Percentiles rank a stretch among this genome's conserved stretches.
These are phyloP conservation scores for Globisporangium perplexum DNA, from an alignment of 352 stramenopile species.

Conservation along the genomic window DNA sequence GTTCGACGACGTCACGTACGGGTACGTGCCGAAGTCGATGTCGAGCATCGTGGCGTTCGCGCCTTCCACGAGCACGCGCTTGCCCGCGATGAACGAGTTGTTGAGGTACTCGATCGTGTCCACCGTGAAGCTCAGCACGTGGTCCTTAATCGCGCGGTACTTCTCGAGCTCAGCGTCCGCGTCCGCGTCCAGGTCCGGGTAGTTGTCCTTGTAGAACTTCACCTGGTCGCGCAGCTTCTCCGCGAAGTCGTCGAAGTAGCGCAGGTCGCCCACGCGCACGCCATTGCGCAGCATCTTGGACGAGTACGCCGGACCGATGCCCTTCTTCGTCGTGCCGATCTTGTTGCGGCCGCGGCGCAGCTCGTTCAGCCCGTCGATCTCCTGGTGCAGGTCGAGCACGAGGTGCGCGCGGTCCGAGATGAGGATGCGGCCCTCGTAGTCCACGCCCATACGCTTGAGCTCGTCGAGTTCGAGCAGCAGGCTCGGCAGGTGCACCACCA, in stretches of 20 bases:
- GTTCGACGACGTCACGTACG: slow-evolving; percentile 99
- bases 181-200: slow-evolving; percentile 74
- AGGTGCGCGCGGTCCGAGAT: slow-evolving; percentile 98
- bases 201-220: slow-evolving; percentile 90
- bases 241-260: slow-evolving; percentile 85
- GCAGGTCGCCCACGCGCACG: slow-evolving; percentile 95
- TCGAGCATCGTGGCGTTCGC: slow-evolving; percentile 99
- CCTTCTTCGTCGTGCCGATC: slow-evolving; percentile 99
- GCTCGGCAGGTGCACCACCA: slow-evolving; percentile 96
- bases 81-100: slow-evolving; percentile 92
- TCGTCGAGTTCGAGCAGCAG: slow-evolving; percentile 94
- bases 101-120: slow-evolving; percentile 98
- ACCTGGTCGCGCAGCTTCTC: slow-evolving; percentile 90
- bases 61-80: slow-evolving; percentile 98
- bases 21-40: slow-evolving; percentile 99
- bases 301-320: slow-evolving; percentile 97
- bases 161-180: slow-evolving; percentile 83
- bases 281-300: slow-evolving; percentile 98
- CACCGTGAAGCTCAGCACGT: slow-evolving; percentile 85
- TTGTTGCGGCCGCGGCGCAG: slow-evolving; percentile 91
- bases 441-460: slow-evolving; percentile 85
- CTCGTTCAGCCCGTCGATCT: slow-evolving; percentile 85
- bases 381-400: slow-evolving; percentile 98
- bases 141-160: slow-evolving; percentile 76
- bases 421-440: slow-evolving; percentile 93